A percentile compares a stretch with the other conserved stretches of the same genome.
Conservation (phyloP, 164 flowering plant species). For the Hamamelis virginiana region DNA sequence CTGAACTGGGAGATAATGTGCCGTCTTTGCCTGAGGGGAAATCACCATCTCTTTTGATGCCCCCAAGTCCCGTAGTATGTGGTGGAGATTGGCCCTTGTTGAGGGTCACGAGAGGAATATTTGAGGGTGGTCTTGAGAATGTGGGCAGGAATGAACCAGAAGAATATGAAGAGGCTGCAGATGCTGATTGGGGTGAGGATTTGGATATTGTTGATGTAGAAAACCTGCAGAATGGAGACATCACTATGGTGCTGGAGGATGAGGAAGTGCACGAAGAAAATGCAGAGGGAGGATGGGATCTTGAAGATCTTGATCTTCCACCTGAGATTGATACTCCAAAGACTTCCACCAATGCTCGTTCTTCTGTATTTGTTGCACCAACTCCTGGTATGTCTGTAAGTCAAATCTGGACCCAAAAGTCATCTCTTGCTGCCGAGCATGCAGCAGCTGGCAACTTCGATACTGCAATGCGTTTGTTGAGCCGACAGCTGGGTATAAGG, state of each 20-base stretch:
- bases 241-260: slow-evolving; percentile 43
- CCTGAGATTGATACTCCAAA: slow-evolving; percentile 48
- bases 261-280: slow-evolving; percentile 57
- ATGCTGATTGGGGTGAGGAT: slow-evolving; percentile 80
- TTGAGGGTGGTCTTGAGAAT: slow-evolving; percentile 75
- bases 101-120: slow-evolving; percentile 73
- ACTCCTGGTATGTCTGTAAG: slow-evolving; percentile 81
- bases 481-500: slow-evolving; percentile 47
- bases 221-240: slow-evolving; percentile 62
- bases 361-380: slow-evolving; percentile 69
- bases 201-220: slow-evolving; percentile 68
- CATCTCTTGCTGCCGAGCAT: slow-evolving; percentile 94
- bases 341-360: slow-evolving; percentile 39
- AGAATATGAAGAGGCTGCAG: slow-evolving; percentile 66
- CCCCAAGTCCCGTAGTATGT: slow-evolving; percentile 69
- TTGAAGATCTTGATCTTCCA: slow-evolving; percentile 43
- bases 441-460: slow-evolving; percentile 90
- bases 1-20: slow-evolving; percentile 62
- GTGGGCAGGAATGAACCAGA: slow-evolving; percentile 38
- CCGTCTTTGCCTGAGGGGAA: slow-evolving; percentile 50
- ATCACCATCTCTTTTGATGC: slow-evolving; percentile 63
- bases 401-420: slow-evolving; percentile 81
- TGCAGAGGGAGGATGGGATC: slow-evolving; percentile 54
- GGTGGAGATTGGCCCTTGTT: slow-evolving; percentile 61
- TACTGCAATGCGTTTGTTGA: slow-evolving; percentile 39